A percentile compares a stretch with the other conserved stretches of the same genome.
Conservation (phyloP, 306 rosid genomes). For the Malus fusca region DNA sequence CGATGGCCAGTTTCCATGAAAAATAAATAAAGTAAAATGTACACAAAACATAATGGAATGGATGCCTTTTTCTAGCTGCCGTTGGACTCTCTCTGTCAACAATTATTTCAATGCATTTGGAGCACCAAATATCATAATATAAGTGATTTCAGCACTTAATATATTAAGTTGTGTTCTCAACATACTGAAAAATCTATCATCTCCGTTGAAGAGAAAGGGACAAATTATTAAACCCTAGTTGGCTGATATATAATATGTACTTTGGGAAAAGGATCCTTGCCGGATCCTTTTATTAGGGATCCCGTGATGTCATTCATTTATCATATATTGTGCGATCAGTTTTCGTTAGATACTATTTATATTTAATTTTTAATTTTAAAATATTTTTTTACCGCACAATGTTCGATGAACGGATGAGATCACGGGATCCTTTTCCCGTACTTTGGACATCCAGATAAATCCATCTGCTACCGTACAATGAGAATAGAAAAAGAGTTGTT, state of each 20-base stretch:
- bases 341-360: no score
- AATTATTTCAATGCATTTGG: no score
- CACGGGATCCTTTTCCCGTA: no score
- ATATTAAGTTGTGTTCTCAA: no score
- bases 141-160: no score
- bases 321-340: fast-evolving
- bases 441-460: background rate
- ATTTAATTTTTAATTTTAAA: no score
- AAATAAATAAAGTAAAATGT: background rate
- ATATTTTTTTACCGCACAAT: no score
- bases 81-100: background rate
- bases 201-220: background rate
- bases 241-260: background rate
- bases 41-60: background rate
- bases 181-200: fast-evolving
- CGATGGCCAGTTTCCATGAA: background rate
- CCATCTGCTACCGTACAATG: background rate
- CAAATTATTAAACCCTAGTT: background rate
- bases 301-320: no score
- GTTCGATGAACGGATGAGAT: no score
- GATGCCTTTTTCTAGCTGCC: background rate
- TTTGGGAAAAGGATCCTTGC: no score
- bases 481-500: background rate
- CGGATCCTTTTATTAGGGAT: no score
- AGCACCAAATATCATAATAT: fast-evolving